Base-by-base conservation (phyloP, 768 basidiomycete genomes). In the Boletus reticulatus region DNA sequence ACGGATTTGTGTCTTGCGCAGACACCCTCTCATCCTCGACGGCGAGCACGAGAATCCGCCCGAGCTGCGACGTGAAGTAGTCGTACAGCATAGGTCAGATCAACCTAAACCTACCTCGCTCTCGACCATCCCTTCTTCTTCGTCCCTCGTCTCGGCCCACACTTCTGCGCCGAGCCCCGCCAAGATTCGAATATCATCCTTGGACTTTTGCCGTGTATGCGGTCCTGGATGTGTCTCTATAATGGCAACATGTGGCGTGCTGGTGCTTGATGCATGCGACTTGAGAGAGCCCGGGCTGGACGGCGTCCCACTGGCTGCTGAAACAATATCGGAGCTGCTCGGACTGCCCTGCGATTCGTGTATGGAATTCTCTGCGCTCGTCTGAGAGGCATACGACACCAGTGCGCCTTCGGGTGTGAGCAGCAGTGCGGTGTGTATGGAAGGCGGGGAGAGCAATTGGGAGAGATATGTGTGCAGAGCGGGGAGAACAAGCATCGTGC, bases 341-440 rank as follows among this genome's bases (percentile, higher is more conserved):
- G 57, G 36, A 43, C 55, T 56, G 29, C 56, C 14, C 36, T 45
- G 58, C 13, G 55, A 51, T 29, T 29, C 48, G 14, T 55, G 61
- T 20, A 48, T 32, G 16, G 53, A 47, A 24, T 42, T 27, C 34
- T 59, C 52, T 43, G 58, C 12, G 64, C n/a, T 78, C 77, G 27
- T 80, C 74, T 42, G 69, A 14, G 80, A 79, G 6, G 85, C 84
- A 62, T 77, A 84, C 2, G 86, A 87, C 20, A 92, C 79, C 27
- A 92, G 75, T 59, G 89, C 84, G 14, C 90, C 90, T n/a, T 84
- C 74, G 6, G 87, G 83, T 14, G 87, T 89, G 55, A 90, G 74
- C 31, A 92, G 75, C 41, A 84, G 78, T 3, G 84, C 88, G 0
- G 88, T 89, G 65, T 92, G 90, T 55, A 91, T 69, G 31, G 75